These are phyloP conservation scores for Alliaria petiolata DNA, from an alignment of 345 rosid species.

Conservation along the genomic window DNA sequence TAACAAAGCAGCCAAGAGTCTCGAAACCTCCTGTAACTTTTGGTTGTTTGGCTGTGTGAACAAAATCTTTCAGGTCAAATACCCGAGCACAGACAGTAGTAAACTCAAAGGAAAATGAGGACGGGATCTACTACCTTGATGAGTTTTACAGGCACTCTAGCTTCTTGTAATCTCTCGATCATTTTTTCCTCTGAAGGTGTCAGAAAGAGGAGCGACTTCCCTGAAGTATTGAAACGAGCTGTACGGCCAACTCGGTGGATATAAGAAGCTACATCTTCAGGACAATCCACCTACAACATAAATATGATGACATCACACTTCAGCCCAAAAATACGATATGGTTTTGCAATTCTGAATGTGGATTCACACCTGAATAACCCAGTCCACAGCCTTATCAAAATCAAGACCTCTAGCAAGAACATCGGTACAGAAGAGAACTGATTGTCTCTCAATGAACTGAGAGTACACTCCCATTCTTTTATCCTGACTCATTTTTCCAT, in stretches of 20 bases:
- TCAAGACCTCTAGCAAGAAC: conserved; percentile 97
- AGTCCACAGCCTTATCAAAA: conserved; percentile 87
- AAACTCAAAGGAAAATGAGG: background rate
- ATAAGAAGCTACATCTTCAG: conserved; percentile 90
- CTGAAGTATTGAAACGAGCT: conserved; percentile 72
- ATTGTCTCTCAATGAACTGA: conserved; percentile 70
- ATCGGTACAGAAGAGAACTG: conserved; percentile 90
- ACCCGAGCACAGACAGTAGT: background rate
- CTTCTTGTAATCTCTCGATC: conserved; percentile 74
- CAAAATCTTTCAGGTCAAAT: background rate
- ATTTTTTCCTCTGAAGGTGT: conserved; percentile 89
- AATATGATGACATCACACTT: conserved; percentile 8
- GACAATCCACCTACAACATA: conserved; percentile 76
- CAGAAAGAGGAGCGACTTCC: conserved; percentile 79
- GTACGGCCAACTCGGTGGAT: conserved; percentile 98
- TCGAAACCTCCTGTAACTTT: conserved; percentile 67
- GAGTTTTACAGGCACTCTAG: conserved; percentile 68
- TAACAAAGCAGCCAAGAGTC: conserved; percentile 56
- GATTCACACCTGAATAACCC: conserved; percentile 86
- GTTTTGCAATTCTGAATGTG: background rate
- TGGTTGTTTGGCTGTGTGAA: conserved; percentile 59
- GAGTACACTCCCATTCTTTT: conserved; percentile 78
- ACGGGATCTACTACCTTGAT: conserved; percentile 59
- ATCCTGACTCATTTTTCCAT: conserved; percentile 96
- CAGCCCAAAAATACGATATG: conserved; percentile 1